Conservation (phyloP, 2,329 filamentous ascomycete genomes). For the Phyllosticta citrichinensis region DNA sequence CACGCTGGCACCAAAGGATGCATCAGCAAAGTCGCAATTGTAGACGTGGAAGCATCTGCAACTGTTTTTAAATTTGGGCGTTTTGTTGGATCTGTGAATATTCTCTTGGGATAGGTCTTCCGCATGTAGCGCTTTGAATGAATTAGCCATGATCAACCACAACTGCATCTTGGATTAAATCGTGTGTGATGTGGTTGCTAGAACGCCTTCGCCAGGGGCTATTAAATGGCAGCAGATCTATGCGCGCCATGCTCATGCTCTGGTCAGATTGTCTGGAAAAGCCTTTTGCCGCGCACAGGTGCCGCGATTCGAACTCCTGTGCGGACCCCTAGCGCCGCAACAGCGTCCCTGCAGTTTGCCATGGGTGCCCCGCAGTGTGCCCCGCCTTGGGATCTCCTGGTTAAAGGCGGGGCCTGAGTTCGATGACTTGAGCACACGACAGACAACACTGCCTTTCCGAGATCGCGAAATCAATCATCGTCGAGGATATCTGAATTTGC, state of each 20-base stretch:
- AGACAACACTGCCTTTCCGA: too few species aligned
- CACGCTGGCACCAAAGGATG: constrained; percentile 36
- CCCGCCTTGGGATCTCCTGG: neutral
- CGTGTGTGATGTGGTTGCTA: neutral
- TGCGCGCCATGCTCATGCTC: neutral
- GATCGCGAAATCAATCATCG: too few species aligned
- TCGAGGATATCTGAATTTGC: too few species aligned
- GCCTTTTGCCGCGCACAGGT: neutral
- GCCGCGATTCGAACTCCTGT: neutral
- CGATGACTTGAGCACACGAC: too few species aligned
- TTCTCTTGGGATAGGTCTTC: neutral
- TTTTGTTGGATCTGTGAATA: constrained; percentile 7
- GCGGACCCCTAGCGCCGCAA: neutral
- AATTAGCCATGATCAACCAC: neutral
- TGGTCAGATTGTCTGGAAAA: constrained; percentile 7
- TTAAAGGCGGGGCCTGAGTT: neutral
- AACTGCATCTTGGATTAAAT: neutral
- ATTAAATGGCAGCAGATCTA: neutral
- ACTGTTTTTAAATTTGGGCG: neutral
- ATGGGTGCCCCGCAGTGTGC: neutral
- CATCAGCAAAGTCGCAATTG: constrained; percentile 5
- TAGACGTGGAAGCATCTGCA: neutral
- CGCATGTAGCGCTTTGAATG: constrained; percentile 7
- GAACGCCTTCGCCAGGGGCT: neutral
- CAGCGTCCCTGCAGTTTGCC: neutral